Evolutionary conservation across 1,284 basidiomycete genomes (phyloP), one percentile per base, ranked within the genome.

Genomic region (Ustilago nuda): DNA sequence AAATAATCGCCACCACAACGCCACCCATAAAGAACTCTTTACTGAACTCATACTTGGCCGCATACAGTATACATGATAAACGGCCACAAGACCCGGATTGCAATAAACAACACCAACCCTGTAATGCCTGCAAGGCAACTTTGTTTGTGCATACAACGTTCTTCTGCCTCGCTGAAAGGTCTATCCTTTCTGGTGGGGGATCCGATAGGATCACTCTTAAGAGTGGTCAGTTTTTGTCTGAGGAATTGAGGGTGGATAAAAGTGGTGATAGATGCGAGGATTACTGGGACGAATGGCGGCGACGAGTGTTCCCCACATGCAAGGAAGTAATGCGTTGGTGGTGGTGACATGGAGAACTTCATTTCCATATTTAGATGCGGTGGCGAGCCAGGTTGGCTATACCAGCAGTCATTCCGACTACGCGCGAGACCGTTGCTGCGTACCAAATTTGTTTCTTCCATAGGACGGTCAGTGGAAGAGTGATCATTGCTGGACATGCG

Each of bases 11-110:
- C 15, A 85, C 83, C 15, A 81, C 68, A 9, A 82, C 66, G 83
- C 84, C 84, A 17, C 84, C 84, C 4, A 58, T 52, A 35, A 85
- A 84, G 61, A 85, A 85, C 2, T 54, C 53, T 23, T 55, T 61
- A 19, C 65, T 62, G 52, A 85, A 85, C 54, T 73, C 72, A 67
- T 83, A 80, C 61, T 81, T 77, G 39, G 78, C 75, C 7, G 75
- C 79, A 61, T 84, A 85, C 72, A 85, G 75, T 78, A 61, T 84
- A 85, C 72, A 85, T 80, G 32, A 74, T 72, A 37, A 84, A 81
- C 0, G 84, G 84, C 81, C 81, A 84, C 6, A 85, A 64, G 17
- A 85, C 52, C 77, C 83, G 81, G n/a, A 85, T 52, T 1, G 67
- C 78, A 19, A 84, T 48, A 57, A 82, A 82, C 23, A 82, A 60